Base-by-base conservation (phyloP, 2,329 filamentous ascomycete species). In the Aspergillus sp. region DNA sequence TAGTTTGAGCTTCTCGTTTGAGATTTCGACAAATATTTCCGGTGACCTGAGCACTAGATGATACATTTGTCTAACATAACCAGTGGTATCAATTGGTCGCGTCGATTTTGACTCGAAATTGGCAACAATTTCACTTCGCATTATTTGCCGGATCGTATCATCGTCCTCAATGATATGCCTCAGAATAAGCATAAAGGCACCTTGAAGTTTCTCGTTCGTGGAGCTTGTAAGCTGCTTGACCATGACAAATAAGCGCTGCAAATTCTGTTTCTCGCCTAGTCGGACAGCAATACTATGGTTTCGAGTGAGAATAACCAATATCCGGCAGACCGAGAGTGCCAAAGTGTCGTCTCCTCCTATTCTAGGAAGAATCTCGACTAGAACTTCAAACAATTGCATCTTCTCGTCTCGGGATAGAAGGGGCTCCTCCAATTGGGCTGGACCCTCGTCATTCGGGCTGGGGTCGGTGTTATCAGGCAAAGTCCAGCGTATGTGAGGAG, bases 91-190 rank as follows among this genome's bases (percentile, higher is more conserved):
- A 33, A 85, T 79, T 41, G 82, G 79, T 40, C 89, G 83, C 47
- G 75, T 70, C 11, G 60, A 81, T 73, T 73, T 82, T 56, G 71
- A 81, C 54, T 90, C 87, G 64, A 97, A 90, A 67, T 85, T 87
- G n/a, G 84, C 79, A 62, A 87, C 86, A 66, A 99, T 96, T 71
- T 98, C 93, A 27, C 88, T 89, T 52, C 89, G 85, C 90, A 99
- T 97, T 59, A 96, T 88, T 70, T 97, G 91, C 64, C 90, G 91
- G 59, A 98, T 84, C 2, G 89, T 95, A 17, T 92, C 88, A 50
- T 96, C 91, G 68, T 99, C 96, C 75, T 99, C 95, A 54, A 98
- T 86, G 63, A 99, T 88, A 69, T 99, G 95, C 41, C 96, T 88
- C 44, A 99, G 79, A 52, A 97, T 88, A 12, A 93, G 84, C 83